A percentile compares a stretch with the other conserved stretches of the same genome.
phyloP scores from a whole-genome alignment of 2,329 filamentous ascomycete species.

The Cordyceps cateniannulata region DNA sequence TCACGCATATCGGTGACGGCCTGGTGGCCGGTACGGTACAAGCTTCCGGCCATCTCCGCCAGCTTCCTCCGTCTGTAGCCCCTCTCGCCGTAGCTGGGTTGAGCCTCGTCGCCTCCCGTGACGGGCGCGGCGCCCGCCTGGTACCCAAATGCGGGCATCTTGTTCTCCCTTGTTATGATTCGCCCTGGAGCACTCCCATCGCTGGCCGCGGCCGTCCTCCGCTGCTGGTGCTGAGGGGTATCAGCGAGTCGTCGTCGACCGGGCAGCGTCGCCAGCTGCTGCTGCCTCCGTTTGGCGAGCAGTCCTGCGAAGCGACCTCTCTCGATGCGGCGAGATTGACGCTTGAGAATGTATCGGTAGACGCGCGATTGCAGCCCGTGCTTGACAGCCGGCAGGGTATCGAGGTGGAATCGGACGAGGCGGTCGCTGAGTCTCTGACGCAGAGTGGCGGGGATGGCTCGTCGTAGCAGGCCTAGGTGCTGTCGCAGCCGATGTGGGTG shows the following conservation, averaged over 20 bases:
- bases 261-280: constrained; percentile 39
- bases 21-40: constrained; percentile 50
- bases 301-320: constrained; percentile 40
- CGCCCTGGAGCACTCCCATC: constrained; percentile 28
- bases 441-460: constrained; percentile 59
- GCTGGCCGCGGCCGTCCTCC: constrained; percentile 18
- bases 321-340: constrained; percentile 50
- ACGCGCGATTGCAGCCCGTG: constrained; percentile 68
- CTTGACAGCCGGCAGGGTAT: constrained; percentile 65
- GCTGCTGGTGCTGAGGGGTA: constrained; percentile 20
- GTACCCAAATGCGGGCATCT: constrained; percentile 22
- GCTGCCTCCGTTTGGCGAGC: constrained; percentile 34
- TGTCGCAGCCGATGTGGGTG: constrained; percentile 34
- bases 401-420: constrained; percentile 65
- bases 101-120: constrained; percentile 20
- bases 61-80: constrained; percentile 74
- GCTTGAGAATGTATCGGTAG: constrained; percentile 64
- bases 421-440: constrained; percentile 58
- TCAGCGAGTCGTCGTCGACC: constrained; percentile 24
- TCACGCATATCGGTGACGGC: constrained; percentile 54
- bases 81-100: constrained; percentile 41
- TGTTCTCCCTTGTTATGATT: constrained; percentile 21
- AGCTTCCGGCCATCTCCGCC: constrained; percentile 53
- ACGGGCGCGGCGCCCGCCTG: constrained; percentile 13
- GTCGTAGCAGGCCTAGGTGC: constrained; percentile 50